Evolutionary conservation across 345 rosid genomes (phyloP), one percentile per base, ranked within the genome.

Genomic region (Boechera stricta): DNA sequence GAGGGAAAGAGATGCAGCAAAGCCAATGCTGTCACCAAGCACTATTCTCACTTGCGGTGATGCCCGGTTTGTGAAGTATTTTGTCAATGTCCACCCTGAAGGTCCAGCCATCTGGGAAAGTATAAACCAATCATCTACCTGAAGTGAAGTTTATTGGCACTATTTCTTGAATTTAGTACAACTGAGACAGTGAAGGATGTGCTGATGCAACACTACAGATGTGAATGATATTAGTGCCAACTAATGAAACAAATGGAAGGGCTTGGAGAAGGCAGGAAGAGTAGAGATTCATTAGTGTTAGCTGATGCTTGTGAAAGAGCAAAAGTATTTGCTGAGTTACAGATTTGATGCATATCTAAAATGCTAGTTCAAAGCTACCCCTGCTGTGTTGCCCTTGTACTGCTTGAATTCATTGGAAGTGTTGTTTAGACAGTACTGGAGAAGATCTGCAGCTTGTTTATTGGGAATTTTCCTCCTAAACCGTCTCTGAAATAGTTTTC

Each of bases 11-110:
- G 87, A 80, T 70, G 85, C 85, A 44, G 87, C 81, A 28, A 87
- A 85, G 77, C 79, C 85, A 13, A 78, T 75, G 77, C 75, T 89
- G 52, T 84, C 94, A 16, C 78, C 85, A n/a, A 85, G 90, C 77
- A 86, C 93, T 33, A 81, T 91, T 64, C 87, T 91, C 68, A 91
- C 94, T 5, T 83, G 88, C 66, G 93, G 96, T 21, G 92, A 91
- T 69, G 75, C 85, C 6, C 82, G 90, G 74, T 93, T 91, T 81
- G 79, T 66, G 10, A 87, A 87, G 64, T 86, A 88, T 78, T 88
- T 88, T 73, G 97, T 93, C 13, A 75, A 81, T 72, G 83, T 82
- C 36, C 94, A 93, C 73, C 97, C 95, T 72, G 88, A 91, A 75
- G 97, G 90, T 72, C 89, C 87, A 54, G 82, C 82, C n/a, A 66